Conservation (phyloP, 345 rosid genomes). For the Syzygium aromaticum region DNA sequence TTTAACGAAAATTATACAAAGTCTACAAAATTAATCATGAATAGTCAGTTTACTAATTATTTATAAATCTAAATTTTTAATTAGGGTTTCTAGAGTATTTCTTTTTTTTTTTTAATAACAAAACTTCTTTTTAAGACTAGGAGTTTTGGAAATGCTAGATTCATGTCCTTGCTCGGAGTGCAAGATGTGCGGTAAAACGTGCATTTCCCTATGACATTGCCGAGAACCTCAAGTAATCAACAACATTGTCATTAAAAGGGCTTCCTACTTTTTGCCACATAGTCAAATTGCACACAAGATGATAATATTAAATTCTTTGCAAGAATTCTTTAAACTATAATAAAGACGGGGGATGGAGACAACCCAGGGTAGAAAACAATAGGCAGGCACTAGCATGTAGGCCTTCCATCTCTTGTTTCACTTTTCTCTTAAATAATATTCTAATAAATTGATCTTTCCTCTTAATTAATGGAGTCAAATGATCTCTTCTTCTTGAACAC, state of each 20-base stretch:
- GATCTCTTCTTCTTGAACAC: neutral
- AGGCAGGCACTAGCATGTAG: neutral
- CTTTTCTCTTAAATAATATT: neutral
- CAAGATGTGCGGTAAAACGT: neutral
- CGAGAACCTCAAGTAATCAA: neutral
- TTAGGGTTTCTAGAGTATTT: neutral
- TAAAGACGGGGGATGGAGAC: neutral
- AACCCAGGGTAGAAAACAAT: neutral
- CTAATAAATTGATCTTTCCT: neutral
- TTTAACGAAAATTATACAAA: neutral
- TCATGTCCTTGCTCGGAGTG: neutral
- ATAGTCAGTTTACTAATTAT: neutral
- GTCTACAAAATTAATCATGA: neutral
- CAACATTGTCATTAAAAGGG: neutral
- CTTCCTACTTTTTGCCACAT: slow-evolving; percentile 3
- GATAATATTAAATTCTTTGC: neutral
- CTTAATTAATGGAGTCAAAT: neutral
- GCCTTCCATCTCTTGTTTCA: neutral
- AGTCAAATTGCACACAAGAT: neutral
- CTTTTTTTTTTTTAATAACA: neutral
- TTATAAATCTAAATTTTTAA: neutral
- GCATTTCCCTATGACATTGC: slow-evolving; percentile 5
- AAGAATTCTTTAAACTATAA: neutral
- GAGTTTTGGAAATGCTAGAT: neutral
- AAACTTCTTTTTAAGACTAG: neutral